Conservation (phyloP, 139 green algal species). For the Tetradesmus lagerheimii region DNA sequence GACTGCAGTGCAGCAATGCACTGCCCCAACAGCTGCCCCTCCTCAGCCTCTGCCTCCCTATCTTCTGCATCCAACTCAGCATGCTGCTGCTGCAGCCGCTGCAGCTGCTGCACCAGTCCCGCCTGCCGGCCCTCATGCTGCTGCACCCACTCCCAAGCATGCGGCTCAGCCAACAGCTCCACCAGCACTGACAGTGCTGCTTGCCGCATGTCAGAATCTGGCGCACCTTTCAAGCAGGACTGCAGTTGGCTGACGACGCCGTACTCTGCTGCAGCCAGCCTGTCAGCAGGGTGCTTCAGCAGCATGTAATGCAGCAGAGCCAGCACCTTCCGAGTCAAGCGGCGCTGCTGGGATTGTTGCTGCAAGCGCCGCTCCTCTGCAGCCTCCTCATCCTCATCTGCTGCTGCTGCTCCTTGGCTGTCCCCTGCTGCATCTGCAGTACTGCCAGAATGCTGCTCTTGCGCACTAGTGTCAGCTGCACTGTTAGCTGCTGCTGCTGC, state of each 20-base stretch:
- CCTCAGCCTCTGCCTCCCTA: constrained; percentile 40
- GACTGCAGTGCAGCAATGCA: constrained; percentile 42
- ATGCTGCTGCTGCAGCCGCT: constrained; percentile 49
- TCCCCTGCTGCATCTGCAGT: background rate
- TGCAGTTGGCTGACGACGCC: constrained; percentile 29
- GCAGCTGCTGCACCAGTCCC: constrained; percentile 50
- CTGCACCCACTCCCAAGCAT: constrained; percentile 49
- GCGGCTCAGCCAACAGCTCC: constrained; percentile 51
- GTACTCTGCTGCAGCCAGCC: constrained; percentile 5
- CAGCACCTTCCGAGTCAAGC: constrained; percentile 56
- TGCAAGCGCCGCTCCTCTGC: constrained; percentile 27
- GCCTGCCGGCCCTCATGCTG: constrained; percentile 28
- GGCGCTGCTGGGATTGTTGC: constrained; percentile 12
- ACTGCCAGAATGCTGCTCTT: background rate
- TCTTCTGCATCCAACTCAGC: constrained; percentile 45
- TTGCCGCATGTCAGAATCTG: constrained; percentile 56
- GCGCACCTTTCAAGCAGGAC: background rate
- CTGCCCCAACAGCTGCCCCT: constrained; percentile 30
- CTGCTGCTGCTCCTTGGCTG: background rate
- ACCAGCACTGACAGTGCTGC: constrained; percentile 57
- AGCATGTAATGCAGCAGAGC: constrained; percentile 58
- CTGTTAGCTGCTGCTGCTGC: constrained; percentile 21
- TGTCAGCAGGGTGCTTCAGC: constrained; percentile 35
- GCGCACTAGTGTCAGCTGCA: no score
- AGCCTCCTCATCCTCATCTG: background rate